phyloP scores from a whole-genome alignment of 2,329 filamentous ascomycete species.

The Scytalidium sp. region DNA sequence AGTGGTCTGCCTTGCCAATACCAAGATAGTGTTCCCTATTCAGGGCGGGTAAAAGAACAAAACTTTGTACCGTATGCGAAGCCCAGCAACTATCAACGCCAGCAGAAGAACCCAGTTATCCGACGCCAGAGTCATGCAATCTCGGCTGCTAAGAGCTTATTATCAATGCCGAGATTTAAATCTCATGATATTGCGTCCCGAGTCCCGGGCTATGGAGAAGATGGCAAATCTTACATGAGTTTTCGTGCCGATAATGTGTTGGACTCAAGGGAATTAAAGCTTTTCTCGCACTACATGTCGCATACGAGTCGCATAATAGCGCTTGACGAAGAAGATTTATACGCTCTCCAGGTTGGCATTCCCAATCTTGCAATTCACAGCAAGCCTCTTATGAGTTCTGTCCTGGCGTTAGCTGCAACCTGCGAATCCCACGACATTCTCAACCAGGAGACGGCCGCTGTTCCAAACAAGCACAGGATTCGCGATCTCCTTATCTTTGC shows the following conservation, averaged over 20 bases:
- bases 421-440: constrained; percentile 34
- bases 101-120: neutral
- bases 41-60: constrained; percentile 3
- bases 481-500: constrained; percentile 23
- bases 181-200: constrained; percentile 5
- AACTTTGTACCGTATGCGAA: constrained; percentile 3
- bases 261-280: constrained; percentile 29
- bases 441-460: neutral
- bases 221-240: neutral
- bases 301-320: constrained; percentile 37
- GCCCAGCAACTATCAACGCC: neutral
- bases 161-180: neutral
- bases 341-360: constrained; percentile 38
- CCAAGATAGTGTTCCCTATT: constrained; percentile 9
- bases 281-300: constrained; percentile 38
- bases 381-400: constrained; percentile 37
- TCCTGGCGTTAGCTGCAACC: constrained; percentile 38
- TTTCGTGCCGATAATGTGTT: constrained; percentile 9
- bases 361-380: constrained; percentile 38
- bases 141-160: neutral
- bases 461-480: neutral
- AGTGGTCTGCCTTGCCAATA: constrained; percentile 28
- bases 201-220: constrained; percentile 4
- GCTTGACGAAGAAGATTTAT: constrained; percentile 34
- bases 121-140: neutral